Percentiles rank a stretch among this genome's conserved stretches.
Conservation (phyloP, 139 green algal species). For the Edaphochlamys debaryana region DNA sequence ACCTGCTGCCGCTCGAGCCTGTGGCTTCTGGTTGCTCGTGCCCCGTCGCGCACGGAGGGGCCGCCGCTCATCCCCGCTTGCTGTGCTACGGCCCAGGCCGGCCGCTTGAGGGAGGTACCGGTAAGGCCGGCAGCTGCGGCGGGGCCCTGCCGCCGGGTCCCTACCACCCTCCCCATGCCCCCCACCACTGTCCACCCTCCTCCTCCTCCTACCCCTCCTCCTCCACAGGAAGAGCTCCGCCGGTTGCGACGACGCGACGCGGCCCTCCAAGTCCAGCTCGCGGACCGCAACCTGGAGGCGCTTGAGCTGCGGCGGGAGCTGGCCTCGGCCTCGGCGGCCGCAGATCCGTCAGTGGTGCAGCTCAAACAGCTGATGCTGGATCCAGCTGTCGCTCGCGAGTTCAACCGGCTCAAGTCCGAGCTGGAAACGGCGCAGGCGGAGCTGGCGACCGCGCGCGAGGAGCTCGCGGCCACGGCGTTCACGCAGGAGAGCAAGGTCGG, state of each 20-base stretch:
- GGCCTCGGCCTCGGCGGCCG: constrained; percentile 27
- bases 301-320: constrained; percentile 60
- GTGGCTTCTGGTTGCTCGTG: no score
- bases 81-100: no score
- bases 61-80: no score
- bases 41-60: no score
- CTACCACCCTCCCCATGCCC: no score
- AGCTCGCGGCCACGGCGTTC: constrained; percentile 77
- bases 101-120: no score
- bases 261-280: constrained; percentile 59
- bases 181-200: no score
- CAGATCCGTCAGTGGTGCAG: constrained; percentile 63
- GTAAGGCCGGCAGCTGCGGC: no score
- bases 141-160: no score
- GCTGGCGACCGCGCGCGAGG: constrained; percentile 66
- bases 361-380: constrained; percentile 79
- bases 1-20: no score
- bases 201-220: no score
- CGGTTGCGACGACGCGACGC: constrained; percentile 37
- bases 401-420: constrained; percentile 64
- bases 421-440: constrained; percentile 66
- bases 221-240: constrained; percentile 44
- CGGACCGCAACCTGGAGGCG: constrained; percentile 64
- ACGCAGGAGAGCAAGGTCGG: constrained; percentile 79
- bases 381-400: constrained; percentile 75